Conservation (phyloP, 1,284 basidiomycete genomes). For the Cystobasidium sp. region DNA sequence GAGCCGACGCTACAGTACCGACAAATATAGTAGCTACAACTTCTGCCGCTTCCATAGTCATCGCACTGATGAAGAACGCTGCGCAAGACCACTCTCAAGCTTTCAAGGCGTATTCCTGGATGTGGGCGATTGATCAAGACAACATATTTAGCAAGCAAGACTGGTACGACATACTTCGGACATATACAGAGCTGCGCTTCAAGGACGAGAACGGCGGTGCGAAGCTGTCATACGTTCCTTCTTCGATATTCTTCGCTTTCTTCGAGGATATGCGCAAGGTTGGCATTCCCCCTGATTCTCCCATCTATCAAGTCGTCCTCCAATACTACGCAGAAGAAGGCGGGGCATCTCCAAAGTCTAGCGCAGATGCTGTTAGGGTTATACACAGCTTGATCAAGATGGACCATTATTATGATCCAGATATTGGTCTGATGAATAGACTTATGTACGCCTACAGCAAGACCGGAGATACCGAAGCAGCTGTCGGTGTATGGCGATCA, state of each 20-base stretch:
- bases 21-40: slow-evolving; percentile 13
- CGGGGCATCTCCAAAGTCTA: slow-evolving; percentile 27
- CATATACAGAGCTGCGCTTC: slow-evolving; percentile 48
- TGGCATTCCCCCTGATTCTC: slow-evolving; percentile 65
- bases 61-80: slow-evolving; percentile 67
- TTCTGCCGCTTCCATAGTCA: slow-evolving; percentile 63
- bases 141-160: slow-evolving; percentile 42
- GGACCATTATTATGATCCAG: slow-evolving; percentile 74
- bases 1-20: neutral
- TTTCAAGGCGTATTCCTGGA: slow-evolving; percentile 65
- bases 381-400: slow-evolving; percentile 78
- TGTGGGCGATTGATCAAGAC: slow-evolving; percentile 57
- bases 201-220: slow-evolving; percentile 57
- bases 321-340: slow-evolving; percentile 58
- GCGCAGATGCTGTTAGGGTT: slow-evolving; percentile 62
- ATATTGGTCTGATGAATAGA: slow-evolving; percentile 78
- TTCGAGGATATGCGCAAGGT: slow-evolving; percentile 78
- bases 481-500: slow-evolving; percentile 79
- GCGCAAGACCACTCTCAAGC: slow-evolving; percentile 64
- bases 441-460: slow-evolving; percentile 89
- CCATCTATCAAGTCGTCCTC: slow-evolving; percentile 76
- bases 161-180: slow-evolving; percentile 49
- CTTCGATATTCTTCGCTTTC: slow-evolving; percentile 74
- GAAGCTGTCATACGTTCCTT: slow-evolving; percentile 63
- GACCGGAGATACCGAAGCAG: slow-evolving; percentile 70